Percentiles rank a stretch among this genome's conserved stretches.
phyloP scores from a whole-genome alignment of 805 yeast species.

The Wickerhamomyces canadensis region DNA sequence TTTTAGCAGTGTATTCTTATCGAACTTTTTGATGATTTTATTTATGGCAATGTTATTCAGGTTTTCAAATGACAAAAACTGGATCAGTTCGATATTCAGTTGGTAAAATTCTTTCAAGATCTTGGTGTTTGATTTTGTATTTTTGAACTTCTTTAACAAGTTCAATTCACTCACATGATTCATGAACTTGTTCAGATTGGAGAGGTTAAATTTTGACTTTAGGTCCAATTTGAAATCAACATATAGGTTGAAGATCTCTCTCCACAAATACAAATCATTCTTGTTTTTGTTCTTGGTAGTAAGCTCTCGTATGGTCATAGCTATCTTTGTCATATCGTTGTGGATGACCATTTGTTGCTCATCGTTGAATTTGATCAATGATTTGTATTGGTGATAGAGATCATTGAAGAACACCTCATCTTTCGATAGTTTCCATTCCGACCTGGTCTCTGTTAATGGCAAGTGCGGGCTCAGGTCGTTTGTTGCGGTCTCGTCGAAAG shows the following conservation, averaged over 20 bases:
- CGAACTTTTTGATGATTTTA: constrained; percentile 71
- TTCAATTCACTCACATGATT: constrained; percentile 34
- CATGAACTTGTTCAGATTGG: constrained; percentile 40
- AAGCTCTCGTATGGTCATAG: constrained; percentile 28
- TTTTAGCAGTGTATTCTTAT: constrained; percentile 59
- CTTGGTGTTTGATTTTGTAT: constrained; percentile 38
- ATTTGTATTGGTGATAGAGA: constrained; percentile 11
- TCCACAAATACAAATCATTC: constrained; percentile 62
- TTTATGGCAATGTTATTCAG: constrained; percentile 59
- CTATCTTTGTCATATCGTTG: constrained; percentile 7
- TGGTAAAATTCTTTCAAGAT: constrained; percentile 46
- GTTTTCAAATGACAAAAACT: constrained; percentile 53
- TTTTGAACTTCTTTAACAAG: constrained; percentile 31
- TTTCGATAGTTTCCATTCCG: constrained; percentile 3
- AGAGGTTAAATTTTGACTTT: constrained; percentile 39
- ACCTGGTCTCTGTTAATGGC: too few relatives aligned
- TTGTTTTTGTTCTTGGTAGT: constrained; percentile 27
- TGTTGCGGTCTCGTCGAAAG: constrained; percentile 10
- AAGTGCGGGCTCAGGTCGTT: too few relatives aligned
- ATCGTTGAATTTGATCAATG: constrained; percentile 34
- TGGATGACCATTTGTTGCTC: constrained; percentile 38
- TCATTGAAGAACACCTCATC: constrained; percentile 18
- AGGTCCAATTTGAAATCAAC: constrained; percentile 64
- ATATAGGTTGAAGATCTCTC: constrained; percentile 59
- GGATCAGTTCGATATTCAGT: constrained; percentile 49